Percentiles rank a stretch among this genome's conserved stretches.
These are phyloP conservation scores for Calocybe gangraenosa DNA, from an alignment of 768 basidiomycete genomes.

Conservation along the genomic window DNA sequence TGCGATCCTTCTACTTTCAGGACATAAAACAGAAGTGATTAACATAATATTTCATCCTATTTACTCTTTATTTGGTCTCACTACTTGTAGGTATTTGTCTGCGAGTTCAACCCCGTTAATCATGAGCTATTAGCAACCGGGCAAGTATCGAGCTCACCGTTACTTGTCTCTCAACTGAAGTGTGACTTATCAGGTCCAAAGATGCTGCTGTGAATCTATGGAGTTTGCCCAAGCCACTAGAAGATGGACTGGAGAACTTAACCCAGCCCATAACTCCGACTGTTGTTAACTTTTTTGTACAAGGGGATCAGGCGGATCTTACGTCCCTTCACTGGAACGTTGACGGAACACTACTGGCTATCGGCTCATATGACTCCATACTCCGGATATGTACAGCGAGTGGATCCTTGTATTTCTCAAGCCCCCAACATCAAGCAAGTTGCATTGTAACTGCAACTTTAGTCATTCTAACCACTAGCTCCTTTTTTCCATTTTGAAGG, in stretches of 20 bases:
- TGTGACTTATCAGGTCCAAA: conserved; percentile 51
- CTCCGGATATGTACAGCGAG: conserved; percentile 62
- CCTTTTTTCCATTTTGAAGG: conserved; percentile 45
- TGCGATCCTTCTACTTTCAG: conserved; percentile 43
- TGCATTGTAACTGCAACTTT: conserved; percentile 9
- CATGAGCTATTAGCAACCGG: conserved; percentile 66
- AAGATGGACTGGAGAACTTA: conserved; percentile 22
- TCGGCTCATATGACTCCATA: conserved; percentile 73
- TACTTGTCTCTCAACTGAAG: conserved; percentile 8
- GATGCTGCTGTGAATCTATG: conserved; percentile 74
- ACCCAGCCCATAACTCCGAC: conserved; percentile 29
- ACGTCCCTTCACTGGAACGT: conserved; percentile 76
- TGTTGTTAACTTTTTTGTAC: conserved; percentile 46
- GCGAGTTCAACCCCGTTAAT: conserved; percentile 70
- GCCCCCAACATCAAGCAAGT: conserved; percentile 62
- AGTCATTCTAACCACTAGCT: conserved; percentile 14
- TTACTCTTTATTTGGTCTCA: conserved; percentile 1
- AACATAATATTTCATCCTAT: neutral
- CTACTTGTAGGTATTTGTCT: conserved; percentile 64
- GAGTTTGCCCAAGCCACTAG: conserved; percentile 49
- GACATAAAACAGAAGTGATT: conserved; percentile 67
- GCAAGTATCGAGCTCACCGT: conserved; percentile 34
- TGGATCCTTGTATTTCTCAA: conserved; percentile 61
- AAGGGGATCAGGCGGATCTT: conserved; percentile 52
- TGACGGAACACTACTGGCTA: conserved; percentile 69